Evolutionary conservation across 495 filamentous ascomycete genomes (phyloP), one percentile per base, ranked within the genome.

Genomic region (Ascodesmis nigricans): DNA sequence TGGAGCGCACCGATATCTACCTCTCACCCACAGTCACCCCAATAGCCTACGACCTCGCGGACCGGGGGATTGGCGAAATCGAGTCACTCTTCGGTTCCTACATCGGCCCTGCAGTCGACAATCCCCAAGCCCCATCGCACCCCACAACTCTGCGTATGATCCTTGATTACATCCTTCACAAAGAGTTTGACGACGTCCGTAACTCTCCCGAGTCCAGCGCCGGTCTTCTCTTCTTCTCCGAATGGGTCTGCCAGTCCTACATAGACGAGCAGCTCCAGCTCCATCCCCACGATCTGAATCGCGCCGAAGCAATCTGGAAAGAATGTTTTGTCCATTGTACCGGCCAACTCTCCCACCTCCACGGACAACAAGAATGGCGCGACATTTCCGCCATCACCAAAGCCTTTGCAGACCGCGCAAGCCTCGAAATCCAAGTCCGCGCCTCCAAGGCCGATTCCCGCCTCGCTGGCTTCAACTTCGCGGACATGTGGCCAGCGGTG

Each of bases 251-350:
- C n/a, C 64, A 35, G 11, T 48, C 46, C 8, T 36, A 33, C 8
- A 11, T 1, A 5, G 30, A 9, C 5, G 7, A 16, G 5, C 4
- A 15, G n/a, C 33, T 24, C 9, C 21, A 30, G 5, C 18, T 21
- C 16, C 11, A 15, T 2, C 24, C 23, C 1, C 11, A 2, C 7
- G 47, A 39, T n/a, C n/a, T 45, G 15, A 33, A 43, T 3, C 62
- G 63, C 13, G 71, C 71, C 61, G 61, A 67, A 16, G 63, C 69
- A 38, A 68, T 72, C 11, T 79, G 72, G 63, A 59, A 63, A 2
- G 73, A 78, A 48, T 60, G 67, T 11, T 79, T 73, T 46, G 58
- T 68, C 7, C 74, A 79, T 38, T 67, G 65, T 40, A 67, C 64
- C 9, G 74, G 74, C 8, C 68, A 75, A 69, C 54, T 62, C 16